Conservation (phyloP, 345 rosid species). For the Rhodamnia rubescens region DNA sequence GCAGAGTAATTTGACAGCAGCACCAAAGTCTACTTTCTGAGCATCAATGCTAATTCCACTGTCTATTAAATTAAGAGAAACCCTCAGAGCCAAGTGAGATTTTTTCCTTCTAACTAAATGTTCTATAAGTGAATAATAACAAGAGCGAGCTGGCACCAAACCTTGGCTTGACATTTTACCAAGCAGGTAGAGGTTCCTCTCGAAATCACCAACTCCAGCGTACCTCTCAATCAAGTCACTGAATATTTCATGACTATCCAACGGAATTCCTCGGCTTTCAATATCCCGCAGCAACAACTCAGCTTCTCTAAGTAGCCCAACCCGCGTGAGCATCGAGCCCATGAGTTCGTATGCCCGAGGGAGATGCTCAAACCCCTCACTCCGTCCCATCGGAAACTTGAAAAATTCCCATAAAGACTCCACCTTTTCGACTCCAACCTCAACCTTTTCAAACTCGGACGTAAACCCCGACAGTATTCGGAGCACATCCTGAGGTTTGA, state of each 20-base stretch:
- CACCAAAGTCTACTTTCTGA: conserved; percentile 22
- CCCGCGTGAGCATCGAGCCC: conserved; percentile 42
- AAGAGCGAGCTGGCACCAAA: conserved; percentile 28
- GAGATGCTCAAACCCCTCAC: conserved; percentile 45
- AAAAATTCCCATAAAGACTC: conserved; percentile 57
- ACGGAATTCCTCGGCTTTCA: conserved; percentile 26
- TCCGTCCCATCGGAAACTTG: conserved; percentile 29
- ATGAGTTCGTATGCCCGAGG: conserved; percentile 41
- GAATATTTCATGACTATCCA: conserved; percentile 28
- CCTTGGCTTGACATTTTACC: conserved; percentile 35
- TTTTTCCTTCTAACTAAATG: conserved; percentile 30
- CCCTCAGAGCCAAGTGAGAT: conserved; percentile 32
- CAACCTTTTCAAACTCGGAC: conserved; percentile 25
- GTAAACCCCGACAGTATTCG: conserved; percentile 40
- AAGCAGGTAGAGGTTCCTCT: conserved; percentile 41
- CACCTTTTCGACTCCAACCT: conserved; percentile 27
- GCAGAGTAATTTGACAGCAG: conserved; percentile 48
- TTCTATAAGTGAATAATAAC: conserved; percentile 35
- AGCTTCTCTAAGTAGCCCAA: conserved; percentile 48
- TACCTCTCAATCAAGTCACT: conserved; percentile 41
- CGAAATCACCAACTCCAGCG: conserved; percentile 28
- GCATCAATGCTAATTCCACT: conserved; percentile 5
- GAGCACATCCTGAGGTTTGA: conserved; percentile 52
- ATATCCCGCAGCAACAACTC: conserved; percentile 39
- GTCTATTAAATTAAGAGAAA: conserved; percentile 48